Base-by-base conservation (phyloP, 1,284 basidiomycete species). In the Vanrija pseudolonga region DNA sequence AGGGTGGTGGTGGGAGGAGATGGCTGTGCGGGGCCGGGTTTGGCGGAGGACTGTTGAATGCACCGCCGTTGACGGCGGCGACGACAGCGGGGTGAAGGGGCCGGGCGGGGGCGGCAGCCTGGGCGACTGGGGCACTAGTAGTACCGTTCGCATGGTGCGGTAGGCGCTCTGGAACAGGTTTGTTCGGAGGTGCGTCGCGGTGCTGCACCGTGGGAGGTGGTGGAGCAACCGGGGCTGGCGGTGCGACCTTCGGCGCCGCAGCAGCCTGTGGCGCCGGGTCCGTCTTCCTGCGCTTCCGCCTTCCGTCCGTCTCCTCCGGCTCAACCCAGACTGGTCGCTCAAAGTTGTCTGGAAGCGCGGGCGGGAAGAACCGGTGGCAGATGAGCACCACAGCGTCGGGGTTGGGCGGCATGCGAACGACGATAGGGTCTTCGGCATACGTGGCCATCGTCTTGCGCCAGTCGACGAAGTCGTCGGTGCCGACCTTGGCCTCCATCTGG, bases 401-500 rank as follows among this genome's bases (percentile, higher is more conserved):
- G 37, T 53, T 52, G 8, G 47, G 36, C 4, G 56, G 56, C 4
- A 60, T 39, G 11, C 40, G 50, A 43, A 57, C 41, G 6, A 60
- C 43, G 19, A 72, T 56, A 0, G 63, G 60, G 11, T 49, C 18
- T 7, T 60, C 53, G 14, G 65, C 60, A 60, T 64, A 71, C n/a
- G 57, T 49, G 46, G 51, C 55, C 50, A 74, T 60, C 1, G 69
- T 71, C 39, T 65, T 48, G 28, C 66, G 60, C 59, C 72, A 72
- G 52, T 75, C 67, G 47, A 75, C 59, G 52, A 62, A 73, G 24
- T 61, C 49, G 45, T 68, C 45, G 2, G 71, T 71, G 9, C 71
- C 72, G 12, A 63, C 6, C 45, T 70, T 64, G 18, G 65, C 72
- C 68, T 38, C 51, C 50, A 68, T 60, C 49, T 74, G 74, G 6